Base-by-base conservation (phyloP, 2,329 filamentous ascomycete genomes). In the Cladobotryum protrusum region DNA sequence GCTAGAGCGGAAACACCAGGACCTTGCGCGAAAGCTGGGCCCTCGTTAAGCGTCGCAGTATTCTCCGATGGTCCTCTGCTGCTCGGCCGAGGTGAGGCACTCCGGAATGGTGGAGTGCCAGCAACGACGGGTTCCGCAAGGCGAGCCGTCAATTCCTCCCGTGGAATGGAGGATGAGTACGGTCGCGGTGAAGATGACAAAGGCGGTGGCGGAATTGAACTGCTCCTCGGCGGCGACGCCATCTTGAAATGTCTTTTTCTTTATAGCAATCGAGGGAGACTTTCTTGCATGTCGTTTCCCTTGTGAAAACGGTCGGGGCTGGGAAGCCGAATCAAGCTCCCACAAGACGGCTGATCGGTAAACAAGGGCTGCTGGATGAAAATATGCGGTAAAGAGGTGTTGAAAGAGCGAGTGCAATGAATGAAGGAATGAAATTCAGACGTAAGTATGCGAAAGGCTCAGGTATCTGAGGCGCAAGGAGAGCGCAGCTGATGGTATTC, bases 1-100 rank as follows among this genome's bases (percentile, higher is more conserved):
- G 92, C 90, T 48, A 97, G 79, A 53, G 90, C 91, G 20, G 92
- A 96, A 44, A 90, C 81, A 19, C 89, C 89, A 6, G 89, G 90
- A 1, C 89, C 89, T 6, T 85, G 81, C 7, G 82, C 70, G 45
- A 81, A 85, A 18, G 81, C 78, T 56, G 74, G 81, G 47, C 78
- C 77, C 52, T 81, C 84, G 8, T 85, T 75, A 35, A 95, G 76
- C 35, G 87, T 85, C 36, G 82, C 77, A 50, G 82, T 68, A 47
- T 66, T 71, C 17, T 72, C 74, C 34, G 71, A 51, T 37, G 58
- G 17, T n/a, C 20, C 54, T 35, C 59, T 54, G 39, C 52, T 52
- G 43, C 61, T 55, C 5, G 61, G 57, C 32, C 57, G 54, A 45
- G 67, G 67, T 19, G 68, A 70, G 39, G 52, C 61, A 43, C 61